Evolutionary conservation across 2,329 filamentous ascomycete species (phyloP), one percentile per base, ranked within the genome.

Genomic region (Cladosporium velox): DNA sequence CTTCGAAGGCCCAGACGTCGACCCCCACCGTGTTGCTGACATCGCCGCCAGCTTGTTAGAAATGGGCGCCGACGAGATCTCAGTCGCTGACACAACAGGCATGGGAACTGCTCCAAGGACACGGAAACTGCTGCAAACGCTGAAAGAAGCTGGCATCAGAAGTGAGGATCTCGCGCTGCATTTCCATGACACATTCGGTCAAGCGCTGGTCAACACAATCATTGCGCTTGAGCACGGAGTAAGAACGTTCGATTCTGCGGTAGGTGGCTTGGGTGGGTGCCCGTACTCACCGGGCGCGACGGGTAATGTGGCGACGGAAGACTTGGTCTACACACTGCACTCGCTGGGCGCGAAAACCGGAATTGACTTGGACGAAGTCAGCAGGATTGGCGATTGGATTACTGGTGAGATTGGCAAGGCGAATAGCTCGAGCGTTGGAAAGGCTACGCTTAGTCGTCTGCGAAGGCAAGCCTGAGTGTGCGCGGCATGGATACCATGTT

Each of bases 51-150:
- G 80, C 7, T 77, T 97, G 59, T 83, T 97, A 1, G 91, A 93
- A 74, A 91, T 94, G 83, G 93, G 93, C 21, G 93, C 92, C 24
- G 92, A 96, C 74, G 92, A 97, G 82, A 93, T 97, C 71, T 91
- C 91, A 1, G 86, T 97, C 0, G 93, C 92, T 7, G 93, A 97
- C 74, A 97, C 93, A 0, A 94, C 93, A 0, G 93, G 93, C 21
- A 93, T 96, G 86, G 93, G 93, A 35, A 96, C 91, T 0, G 89
- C 88, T n/a, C 88, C 88, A 21, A 82, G 87, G 65, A 92, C 90
- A 2, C 81, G 83, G 65, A 85, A 87, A 65, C 80, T 93, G 57
- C 81, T 93, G 66, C 84, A 84, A 69, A 88, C 88, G 65, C 80
- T 92, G 78, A 78, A 83, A 10, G 85, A 87, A 1, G 90, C 90